These are phyloP conservation scores for Tylopilus cervinicoccineus DNA, from an alignment of 768 basidiomycete species.

Conservation along the genomic window DNA sequence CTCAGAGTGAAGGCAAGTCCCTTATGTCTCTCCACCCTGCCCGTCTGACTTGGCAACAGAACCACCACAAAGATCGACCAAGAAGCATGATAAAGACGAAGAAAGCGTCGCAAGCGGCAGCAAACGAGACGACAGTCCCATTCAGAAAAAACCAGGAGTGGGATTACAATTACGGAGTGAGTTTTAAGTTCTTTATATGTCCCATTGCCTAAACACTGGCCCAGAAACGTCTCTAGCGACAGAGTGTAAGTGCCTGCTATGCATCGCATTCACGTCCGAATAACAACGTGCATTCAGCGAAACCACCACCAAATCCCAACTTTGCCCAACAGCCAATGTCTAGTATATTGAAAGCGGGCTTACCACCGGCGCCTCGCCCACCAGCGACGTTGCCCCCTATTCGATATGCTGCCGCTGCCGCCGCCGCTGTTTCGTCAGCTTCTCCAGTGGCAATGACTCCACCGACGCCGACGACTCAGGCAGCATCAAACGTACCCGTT, in stretches of 20 bases:
- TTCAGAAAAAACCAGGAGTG: constrained; percentile 70
- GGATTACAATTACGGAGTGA: constrained; percentile 67
- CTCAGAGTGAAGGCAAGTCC: constrained; percentile 62
- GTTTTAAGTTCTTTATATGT: constrained; percentile 27
- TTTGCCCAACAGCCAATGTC: constrained; percentile 77
- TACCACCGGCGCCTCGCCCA: constrained; percentile 53
- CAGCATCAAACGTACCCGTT: constrained; percentile 32
- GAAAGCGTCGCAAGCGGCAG: constrained; percentile 64
- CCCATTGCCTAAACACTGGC: constrained; percentile 13
- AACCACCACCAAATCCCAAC: constrained; percentile 77
- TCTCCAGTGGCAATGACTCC: constrained; percentile 21
- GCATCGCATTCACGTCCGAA: background rate
- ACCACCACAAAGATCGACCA: constrained; percentile 61
- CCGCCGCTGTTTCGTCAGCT: constrained; percentile 34
- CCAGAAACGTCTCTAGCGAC: constrained; percentile 60
- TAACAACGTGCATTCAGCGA: constrained; percentile 28
- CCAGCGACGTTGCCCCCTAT: constrained; percentile 68
- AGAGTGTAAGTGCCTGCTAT: constrained; percentile 46
- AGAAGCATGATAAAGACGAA: constrained; percentile 71
- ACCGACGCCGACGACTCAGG: constrained; percentile 33
- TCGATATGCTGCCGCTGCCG: constrained; percentile 90
- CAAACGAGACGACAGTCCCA: constrained; percentile 75
- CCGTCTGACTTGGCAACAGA: constrained; percentile 36
- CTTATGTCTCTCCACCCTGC: background rate
- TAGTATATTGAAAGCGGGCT: constrained; percentile 69